Evolutionary conservation across 2,329 filamentous ascomycete genomes (phyloP), one percentile per base, ranked within the genome.

Genomic region (Trichoderma atrobrunneum): DNA sequence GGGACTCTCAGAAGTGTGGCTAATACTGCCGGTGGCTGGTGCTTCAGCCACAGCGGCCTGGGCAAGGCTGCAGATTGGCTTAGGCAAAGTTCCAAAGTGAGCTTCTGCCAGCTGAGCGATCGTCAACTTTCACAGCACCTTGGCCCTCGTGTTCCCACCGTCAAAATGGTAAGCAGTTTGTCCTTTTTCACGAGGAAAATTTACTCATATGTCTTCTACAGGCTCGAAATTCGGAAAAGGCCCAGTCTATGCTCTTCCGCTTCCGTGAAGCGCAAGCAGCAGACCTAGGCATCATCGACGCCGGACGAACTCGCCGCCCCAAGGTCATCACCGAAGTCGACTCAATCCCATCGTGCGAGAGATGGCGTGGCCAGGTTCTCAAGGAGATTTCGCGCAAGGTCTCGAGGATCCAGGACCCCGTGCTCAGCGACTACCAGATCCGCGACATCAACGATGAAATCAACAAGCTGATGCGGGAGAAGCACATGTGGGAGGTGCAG

Each of bases 191-290:
- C 3, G n/a, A 12, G 10, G 5, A 24, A 24, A 24, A 0, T 18
- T 73, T 77, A 36, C 77, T 73, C 30, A 30, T n/a, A 0, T 0
- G 0, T 0, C 77, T 56, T 11, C 24, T 11, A 11, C 21, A 94
- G 95, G 95, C 95, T 80, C 95, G 95, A 80, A 98, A 98, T 83
- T 95, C 93, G 60, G 95, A 98, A 88, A 99, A 98, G 84, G 95
- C 96, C 79, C 96, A 99, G 87, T 98, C 95, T 62, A 99, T 99
- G 95, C 95, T 99, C 83, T 99, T 98, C 86, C 95, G 96, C 87
- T 99, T 99, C 87, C 94, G 96, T 82, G 96, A 97, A 80, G 93
- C 95, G 78, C 96, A 98, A 89, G 95, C 95, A 76, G 94, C 94
- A 75, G 95, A 98, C 84, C 89, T 98, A 62, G 95, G 95, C 79